Evolutionary conservation across 345 rosid genomes (phyloP), one percentile per base, ranked within the genome.

Genomic region (Excoecaria cochinchinensis): DNA sequence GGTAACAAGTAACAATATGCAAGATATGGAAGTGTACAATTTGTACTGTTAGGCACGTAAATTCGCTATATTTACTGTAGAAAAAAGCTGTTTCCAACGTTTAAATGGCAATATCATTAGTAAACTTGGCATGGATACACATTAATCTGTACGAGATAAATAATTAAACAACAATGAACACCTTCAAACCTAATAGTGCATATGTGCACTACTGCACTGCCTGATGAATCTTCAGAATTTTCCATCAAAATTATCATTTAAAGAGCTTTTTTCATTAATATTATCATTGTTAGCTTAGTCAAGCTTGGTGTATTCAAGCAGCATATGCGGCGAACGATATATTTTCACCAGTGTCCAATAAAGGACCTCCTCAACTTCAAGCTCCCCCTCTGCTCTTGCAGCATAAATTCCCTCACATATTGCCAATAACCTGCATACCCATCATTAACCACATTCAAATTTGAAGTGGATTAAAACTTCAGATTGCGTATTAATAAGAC

Each of bases 311-410:
- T 85, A 85, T 74, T 83, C 86, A 12, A 83, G 84, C 65, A 85
- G 76, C 88, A 83, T 79, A 51, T 83, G 88, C 2, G 86, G 83
- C n/a, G 88, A 78, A 31, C 88, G 80, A 68, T 83, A 83, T 62
- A 85, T 85, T 55, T 83, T 85, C 67, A 85, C 86, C 47, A 85
- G 64, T 13, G 76, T 83, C 88, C 88, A 85, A 39, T 83, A 85
- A 47, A 85, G 83, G 10, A 85, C 85, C 72, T 85, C 88, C 67
- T 85, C 88, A 19, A 85, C 88, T 66, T 77, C 83, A 31, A 85
- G 86, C 83, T 81, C 88, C 31, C 86, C 88, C 69, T 83, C 86
- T 63, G 84, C 88, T 79, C 88, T 81, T 50, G 88, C 88, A 10
- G 86, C 83, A 21, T 85, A 85, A 42, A 85, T 83, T 46, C 83